Conservation (phyloP, 305 asterid species). For the Nicotiana rustica region DNA sequence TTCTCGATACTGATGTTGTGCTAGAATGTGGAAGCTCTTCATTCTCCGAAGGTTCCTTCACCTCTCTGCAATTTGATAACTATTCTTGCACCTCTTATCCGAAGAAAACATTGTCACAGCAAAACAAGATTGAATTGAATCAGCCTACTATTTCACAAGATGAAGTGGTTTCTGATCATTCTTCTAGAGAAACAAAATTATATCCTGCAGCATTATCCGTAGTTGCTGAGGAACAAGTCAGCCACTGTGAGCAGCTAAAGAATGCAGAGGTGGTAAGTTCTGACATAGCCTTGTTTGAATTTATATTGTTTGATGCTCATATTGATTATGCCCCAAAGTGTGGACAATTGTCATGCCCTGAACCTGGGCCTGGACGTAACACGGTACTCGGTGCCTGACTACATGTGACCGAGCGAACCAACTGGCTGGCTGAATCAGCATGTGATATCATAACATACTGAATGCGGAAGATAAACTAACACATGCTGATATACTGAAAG, state of each 20-base stretch:
- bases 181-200: conserved; percentile 35
- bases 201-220: conserved; percentile 43
- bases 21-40: conserved; percentile 52
- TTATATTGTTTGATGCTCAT: neutral
- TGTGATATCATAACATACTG: too few species aligned
- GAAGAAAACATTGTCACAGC: conserved; percentile 45
- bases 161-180: conserved; percentile 42
- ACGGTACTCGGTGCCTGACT: too few species aligned
- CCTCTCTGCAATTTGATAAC: conserved; percentile 71
- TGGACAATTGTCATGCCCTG: neutral
- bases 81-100: conserved; percentile 44
- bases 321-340: neutral
- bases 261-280: conserved; percentile 43
- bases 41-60: conserved; percentile 60
- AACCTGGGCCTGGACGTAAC: too few species aligned
- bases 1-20: conserved; percentile 39
- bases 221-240: conserved; percentile 40
- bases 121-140: conserved; percentile 39
- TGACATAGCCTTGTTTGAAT: conserved; percentile 1
- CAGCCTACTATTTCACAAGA: conserved; percentile 43
- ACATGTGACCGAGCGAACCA: too few species aligned
- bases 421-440: too few species aligned
- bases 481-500: too few species aligned
- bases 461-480: too few species aligned
- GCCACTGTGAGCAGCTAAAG: conserved; percentile 43